Evolutionary conservation across 305 asterid species (phyloP).

Genomic region (Solanum hybrid): DNA sequence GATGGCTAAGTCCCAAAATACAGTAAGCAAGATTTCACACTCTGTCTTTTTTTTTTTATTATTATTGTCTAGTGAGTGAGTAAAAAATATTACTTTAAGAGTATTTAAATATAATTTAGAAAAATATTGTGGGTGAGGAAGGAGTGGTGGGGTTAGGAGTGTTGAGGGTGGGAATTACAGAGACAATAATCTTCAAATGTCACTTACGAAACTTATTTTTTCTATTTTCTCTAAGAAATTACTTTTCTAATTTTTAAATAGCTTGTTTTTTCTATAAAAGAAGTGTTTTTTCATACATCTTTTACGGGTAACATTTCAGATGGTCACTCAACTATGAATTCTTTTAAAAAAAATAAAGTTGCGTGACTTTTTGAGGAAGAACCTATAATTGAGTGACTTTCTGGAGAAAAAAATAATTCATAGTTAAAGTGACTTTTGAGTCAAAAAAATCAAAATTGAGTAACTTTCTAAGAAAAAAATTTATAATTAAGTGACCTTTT

Average conservation of each 20-base stretch:
- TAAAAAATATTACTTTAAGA: no score
- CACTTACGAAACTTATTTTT: not conserved
- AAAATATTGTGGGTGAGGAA: not conserved
- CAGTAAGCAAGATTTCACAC: slow-evolving; percentile 21
- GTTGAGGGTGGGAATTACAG: not conserved
- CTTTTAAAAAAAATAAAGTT: rapidly evolving
- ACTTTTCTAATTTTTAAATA: no score
- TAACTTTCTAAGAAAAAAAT: no score
- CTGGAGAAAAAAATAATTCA: no score
- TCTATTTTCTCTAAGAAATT: no score
- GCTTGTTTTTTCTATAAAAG: not conserved
- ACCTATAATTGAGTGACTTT: no score
- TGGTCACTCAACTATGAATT: not conserved
- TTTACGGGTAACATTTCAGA: no score
- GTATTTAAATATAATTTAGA: not conserved
- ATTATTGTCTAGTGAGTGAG: not conserved
- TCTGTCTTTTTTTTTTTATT: not conserved
- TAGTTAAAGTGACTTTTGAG: not conserved
- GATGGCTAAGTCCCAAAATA: slow-evolving; percentile 46
- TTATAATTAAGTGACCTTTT: not conserved
- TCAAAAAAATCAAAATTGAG: no score
- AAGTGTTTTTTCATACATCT: not conserved
- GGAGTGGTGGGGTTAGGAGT: not conserved
- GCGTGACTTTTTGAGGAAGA: no score
- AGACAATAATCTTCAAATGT: no score